Base-by-base conservation (phyloP, 2,329 filamentous ascomycete genomes). In the Capronia epimyces region DNA sequence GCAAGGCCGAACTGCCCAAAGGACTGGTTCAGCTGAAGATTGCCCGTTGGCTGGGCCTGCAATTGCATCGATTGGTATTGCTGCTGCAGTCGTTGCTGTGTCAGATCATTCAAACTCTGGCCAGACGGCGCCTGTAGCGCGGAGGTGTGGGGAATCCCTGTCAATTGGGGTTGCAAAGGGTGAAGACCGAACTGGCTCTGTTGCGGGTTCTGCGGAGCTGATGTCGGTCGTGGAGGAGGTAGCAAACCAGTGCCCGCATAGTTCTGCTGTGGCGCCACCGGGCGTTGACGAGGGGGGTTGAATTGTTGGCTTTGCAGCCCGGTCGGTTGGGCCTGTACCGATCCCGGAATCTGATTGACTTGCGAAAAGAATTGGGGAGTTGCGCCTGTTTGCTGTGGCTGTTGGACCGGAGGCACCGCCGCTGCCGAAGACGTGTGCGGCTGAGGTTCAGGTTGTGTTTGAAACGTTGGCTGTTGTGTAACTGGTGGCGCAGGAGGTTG, bases 141-240 rank as follows among this genome's bases (percentile, higher is more conserved):
- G 2, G 62, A 63, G 9, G 72, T 72, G 63, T 81, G 80, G 57
- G 79, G 77, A 47, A 77, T 60, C 7, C 91, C 89, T 3, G 93
- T 96, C 68, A 90, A 80, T 65, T 96, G 91, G 46, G 89, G 83
- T 65, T 90, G 84, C 60, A 96, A 70, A 13, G 87, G 83, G 43
- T 87, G 82, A 15, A 85, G 80, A 6, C 79, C 79, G 66, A 94
- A 93, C 3, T 76, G 78, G 67, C 78, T 89, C 40, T 82, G 82
- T 43, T 81, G 69, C 53, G 76, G 84, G 47, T 89, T 86, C 66
- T 89, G 86, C 21, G 93, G 91, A 32, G 93, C 91, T 34, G 91
- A 96, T 10, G 93, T 77, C 6, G 93, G 86, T 54, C 93, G 80
- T 9, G 89, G 89, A 15, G 87, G 89, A 6, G 89, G 89, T 43